Evolutionary conservation across 139 green algal genomes (phyloP), one percentile per base, ranked within the genome.

Genomic region (Chlamydomonas asymmetrica): DNA sequence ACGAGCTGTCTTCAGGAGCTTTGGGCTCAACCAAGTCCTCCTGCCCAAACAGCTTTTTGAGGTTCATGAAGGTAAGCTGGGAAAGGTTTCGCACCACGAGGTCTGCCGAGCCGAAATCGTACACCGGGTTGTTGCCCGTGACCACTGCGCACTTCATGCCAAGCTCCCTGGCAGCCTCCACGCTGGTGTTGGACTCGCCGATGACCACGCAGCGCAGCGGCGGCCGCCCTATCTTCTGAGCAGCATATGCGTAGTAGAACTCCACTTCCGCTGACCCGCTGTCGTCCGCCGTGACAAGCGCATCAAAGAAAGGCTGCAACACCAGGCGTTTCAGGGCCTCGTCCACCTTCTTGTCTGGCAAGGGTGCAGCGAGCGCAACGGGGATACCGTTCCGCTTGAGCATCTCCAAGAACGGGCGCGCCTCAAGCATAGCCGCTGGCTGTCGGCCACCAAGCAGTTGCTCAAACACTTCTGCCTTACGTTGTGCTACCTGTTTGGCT

Each of bases 121-220:
- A 98, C 34, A 94, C 80, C 0, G 95, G 94, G 35, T 88, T 82
- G 54, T 81, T 82, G 35, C 88, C 91, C 2, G 93, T 88, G 4
- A 97, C 88, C 2, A 94, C 87, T 9, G 98, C 88, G 39, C 82
- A 92, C 76, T 95, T 89, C 95, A 98, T 98, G 64, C 90, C 87
- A 49, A 90, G 85, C 75, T 98, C 95, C n/a, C 94, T 90, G 3
- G 94, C 95, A 29, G 92, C 95, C 73, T 98, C 95, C 5, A 98
- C 88, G 62, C 73, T 89, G 25, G 81, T 83, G 79, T 98, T 97
- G 56, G 81, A 91, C 71, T 87, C 86, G 34, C 94, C 95, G 2
- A 98, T 81, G 0, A 98, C 89, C 0, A 98, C 91, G 78, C 94
- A 98, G 67, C 95, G 91, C 39, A 95, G 79, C 10, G 93, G 88